Evolutionary conservation across 2,329 filamentous ascomycete species (phyloP).

Genomic region (Teratosphaeriaceae sp.): DNA sequence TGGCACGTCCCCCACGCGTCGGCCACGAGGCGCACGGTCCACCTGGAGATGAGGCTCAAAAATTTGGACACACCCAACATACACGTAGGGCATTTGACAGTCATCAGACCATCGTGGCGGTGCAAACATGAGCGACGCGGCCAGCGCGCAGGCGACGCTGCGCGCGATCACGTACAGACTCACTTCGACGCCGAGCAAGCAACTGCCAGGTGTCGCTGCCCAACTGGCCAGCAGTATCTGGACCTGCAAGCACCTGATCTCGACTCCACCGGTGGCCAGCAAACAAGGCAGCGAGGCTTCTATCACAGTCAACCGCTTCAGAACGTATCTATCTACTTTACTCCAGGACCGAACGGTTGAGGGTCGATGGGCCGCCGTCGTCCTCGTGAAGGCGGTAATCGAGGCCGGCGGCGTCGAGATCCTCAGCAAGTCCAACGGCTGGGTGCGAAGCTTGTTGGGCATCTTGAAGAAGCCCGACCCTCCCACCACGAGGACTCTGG

Average conservation of each 20-base stretch:
- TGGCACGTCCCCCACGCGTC: background rate
- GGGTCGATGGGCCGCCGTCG: conserved; percentile 70
- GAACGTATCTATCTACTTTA: conserved; percentile 68
- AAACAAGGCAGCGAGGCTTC: conserved; percentile 57
- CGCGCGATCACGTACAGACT: conserved; percentile 62
- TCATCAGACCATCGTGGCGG: no score
- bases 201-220: conserved; percentile 67
- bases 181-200: conserved; percentile 61
- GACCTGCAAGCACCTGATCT: conserved; percentile 54
- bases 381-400: conserved; percentile 71
- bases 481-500: conserved; percentile 65
- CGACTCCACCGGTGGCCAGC: conserved; percentile 51
- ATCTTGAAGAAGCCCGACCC: conserved; percentile 78
- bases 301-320: conserved; percentile 73
- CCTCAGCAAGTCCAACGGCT: conserved; percentile 63
- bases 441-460: conserved; percentile 69
- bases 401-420: conserved; percentile 82
- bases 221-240: conserved; percentile 54
- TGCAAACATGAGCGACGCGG: conserved; percentile 3
- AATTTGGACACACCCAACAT: no score
- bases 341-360: conserved; percentile 69
- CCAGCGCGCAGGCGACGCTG: conserved; percentile 38
- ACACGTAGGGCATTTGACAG: no score
- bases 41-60: background rate
- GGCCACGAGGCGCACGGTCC: background rate